Conservation (phyloP, 768 basidiomycete genomes). For the Suillus ampliporus region DNA sequence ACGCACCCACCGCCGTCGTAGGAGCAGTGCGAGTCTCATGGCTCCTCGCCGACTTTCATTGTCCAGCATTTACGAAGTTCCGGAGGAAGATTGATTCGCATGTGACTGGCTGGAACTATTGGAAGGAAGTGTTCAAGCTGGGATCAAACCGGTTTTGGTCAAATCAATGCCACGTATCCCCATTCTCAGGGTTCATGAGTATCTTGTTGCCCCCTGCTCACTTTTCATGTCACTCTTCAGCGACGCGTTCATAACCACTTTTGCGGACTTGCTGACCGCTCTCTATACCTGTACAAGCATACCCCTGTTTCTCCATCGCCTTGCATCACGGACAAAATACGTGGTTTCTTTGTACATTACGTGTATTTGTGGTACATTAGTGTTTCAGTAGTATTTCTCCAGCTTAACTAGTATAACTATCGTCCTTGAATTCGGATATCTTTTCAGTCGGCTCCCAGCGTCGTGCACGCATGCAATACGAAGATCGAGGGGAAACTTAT, state of each 20-base stretch:
- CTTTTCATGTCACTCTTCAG: neutral
- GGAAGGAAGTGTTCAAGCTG: neutral
- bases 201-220: neutral
- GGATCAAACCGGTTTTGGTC: slow-evolving; percentile 18
- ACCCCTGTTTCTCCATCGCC: neutral
- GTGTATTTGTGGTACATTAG: slow-evolving; percentile 1
- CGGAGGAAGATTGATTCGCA: slow-evolving; percentile 33
- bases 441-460: too few species aligned
- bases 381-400: slow-evolving; percentile 1
- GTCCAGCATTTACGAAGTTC: slow-evolving; percentile 39
- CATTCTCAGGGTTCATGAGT: neutral
- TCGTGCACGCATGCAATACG: too few species aligned
- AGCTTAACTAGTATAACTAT: neutral
- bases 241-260: neutral
- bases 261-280: slow-evolving; percentile 11
- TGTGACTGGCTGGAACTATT: slow-evolving; percentile 1
- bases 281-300: slow-evolving; percentile 10
- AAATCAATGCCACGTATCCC: slow-evolving; percentile 1
- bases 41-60: slow-evolving; percentile 39
- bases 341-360: neutral
- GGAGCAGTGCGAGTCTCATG: slow-evolving; percentile 38
- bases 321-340: too few species aligned
- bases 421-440: too few species aligned
- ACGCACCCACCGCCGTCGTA: slow-evolving; percentile 33
- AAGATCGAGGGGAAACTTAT: too few species aligned